phyloP scores from a whole-genome alignment of 1,284 basidiomycete genomes.

The Pseudozyma sp. region DNA sequence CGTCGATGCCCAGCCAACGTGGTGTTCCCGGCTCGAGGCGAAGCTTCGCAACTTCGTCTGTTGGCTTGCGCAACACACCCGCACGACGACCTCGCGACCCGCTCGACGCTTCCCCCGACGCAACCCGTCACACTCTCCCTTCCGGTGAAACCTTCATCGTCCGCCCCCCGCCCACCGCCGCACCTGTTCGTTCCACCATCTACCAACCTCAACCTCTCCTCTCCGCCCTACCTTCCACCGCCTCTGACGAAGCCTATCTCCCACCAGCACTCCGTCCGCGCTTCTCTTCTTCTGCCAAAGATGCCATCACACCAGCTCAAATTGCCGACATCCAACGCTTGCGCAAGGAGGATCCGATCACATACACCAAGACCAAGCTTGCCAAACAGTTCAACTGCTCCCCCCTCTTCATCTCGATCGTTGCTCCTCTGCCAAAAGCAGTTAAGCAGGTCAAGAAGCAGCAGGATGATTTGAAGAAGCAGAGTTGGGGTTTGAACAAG shows the following conservation, averaged over 20 bases:
- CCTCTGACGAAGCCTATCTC: slow-evolving; percentile 14
- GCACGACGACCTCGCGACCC: slow-evolving; percentile 64
- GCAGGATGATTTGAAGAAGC: slow-evolving; percentile 43
- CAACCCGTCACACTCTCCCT: slow-evolving; percentile 51
- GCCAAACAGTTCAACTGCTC: slow-evolving; percentile 61
- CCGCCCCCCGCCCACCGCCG: slow-evolving; percentile 56
- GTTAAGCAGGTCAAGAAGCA: slow-evolving; percentile 42
- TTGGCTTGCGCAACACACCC: slow-evolving; percentile 55
- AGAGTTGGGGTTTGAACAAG: slow-evolving; percentile 63
- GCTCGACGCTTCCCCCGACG: slow-evolving; percentile 50
- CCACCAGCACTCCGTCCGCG: slow-evolving; percentile 47
- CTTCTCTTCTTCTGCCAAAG: slow-evolving; percentile 6
- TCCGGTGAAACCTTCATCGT: slow-evolving; percentile 64
- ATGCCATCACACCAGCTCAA: slow-evolving; percentile 43
- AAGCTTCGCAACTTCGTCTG: slow-evolving; percentile 46
- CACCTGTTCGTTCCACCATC: slow-evolving; percentile 36
- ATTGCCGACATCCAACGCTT: slow-evolving; percentile 61
- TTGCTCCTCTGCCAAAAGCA: slow-evolving; percentile 58
- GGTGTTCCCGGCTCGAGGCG: slow-evolving; percentile 29
- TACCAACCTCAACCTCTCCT: slow-evolving; percentile 49
- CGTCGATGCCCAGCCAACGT: slow-evolving; percentile 1
- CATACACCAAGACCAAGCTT: slow-evolving; percentile 49
- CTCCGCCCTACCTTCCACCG: slow-evolving; percentile 18
- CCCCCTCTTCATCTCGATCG: slow-evolving; percentile 60
- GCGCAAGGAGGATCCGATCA: slow-evolving; percentile 51